Percentiles rank a stretch among this genome's conserved stretches.
These are phyloP conservation scores for Purshia tridentata DNA, from an alignment of 306 rosid genomes.

Conservation along the genomic window DNA sequence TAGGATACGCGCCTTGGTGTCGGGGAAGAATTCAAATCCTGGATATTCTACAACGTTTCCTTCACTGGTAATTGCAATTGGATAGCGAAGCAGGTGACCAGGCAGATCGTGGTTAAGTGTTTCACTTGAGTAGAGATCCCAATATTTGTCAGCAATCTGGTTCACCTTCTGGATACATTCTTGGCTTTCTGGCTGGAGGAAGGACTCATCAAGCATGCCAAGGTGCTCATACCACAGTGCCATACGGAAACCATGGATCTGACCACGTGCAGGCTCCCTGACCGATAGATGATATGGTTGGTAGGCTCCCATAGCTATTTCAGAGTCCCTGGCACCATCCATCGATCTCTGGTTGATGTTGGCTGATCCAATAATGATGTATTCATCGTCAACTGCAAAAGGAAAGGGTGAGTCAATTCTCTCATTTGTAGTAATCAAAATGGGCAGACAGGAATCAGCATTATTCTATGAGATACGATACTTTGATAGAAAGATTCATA, in stretches of 20 bases:
- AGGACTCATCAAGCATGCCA: slow-evolving; percentile 44
- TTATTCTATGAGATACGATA: neutral
- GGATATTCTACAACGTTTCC: slow-evolving; percentile 34
- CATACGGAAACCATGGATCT: slow-evolving; percentile 52
- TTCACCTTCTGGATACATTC: slow-evolving; percentile 43
- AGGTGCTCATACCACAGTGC: slow-evolving; percentile 51
- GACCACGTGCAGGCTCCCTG: slow-evolving; percentile 48
- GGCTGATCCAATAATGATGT: slow-evolving; percentile 56
- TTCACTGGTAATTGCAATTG: slow-evolving; percentile 32
- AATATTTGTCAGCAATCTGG: slow-evolving; percentile 46
- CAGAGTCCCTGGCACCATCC: slow-evolving; percentile 54
- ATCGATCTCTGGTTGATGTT: slow-evolving; percentile 57
- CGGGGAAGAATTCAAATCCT: slow-evolving; percentile 45
- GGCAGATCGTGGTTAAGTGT: slow-evolving; percentile 42
- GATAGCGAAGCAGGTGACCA: slow-evolving; percentile 51
- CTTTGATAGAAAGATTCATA: neutral
- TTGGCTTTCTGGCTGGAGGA: slow-evolving; percentile 41
- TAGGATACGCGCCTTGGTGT: slow-evolving; percentile 46
- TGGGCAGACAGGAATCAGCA: neutral
- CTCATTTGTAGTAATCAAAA: slow-evolving; percentile 4
- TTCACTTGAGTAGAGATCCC: slow-evolving; percentile 50
- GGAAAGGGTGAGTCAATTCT: neutral
- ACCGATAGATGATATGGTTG: slow-evolving; percentile 45
- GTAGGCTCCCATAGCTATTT: slow-evolving; percentile 54
- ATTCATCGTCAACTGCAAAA: slow-evolving; percentile 50